Evolutionary conservation across 192 early-diverging fungal genomes (phyloP).

Genomic region (Coemansia sp.): DNA sequence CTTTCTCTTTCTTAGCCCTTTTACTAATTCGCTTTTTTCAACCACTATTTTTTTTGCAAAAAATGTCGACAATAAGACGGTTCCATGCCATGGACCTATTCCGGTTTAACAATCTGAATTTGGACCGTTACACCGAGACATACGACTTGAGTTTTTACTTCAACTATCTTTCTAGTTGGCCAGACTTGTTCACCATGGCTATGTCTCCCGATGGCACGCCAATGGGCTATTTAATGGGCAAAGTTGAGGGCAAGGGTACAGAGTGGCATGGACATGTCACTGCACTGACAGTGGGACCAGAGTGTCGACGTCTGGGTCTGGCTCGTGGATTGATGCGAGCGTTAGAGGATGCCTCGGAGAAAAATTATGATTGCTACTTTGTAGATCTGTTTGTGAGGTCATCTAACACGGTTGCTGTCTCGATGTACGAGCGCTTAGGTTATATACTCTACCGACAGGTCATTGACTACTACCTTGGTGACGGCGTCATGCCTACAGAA

Average conservation of each 20-base stretch:
- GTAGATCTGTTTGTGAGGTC: conserved; percentile 95
- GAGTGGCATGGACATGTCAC: conserved; percentile 99
- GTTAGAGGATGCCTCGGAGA: conserved; percentile 87
- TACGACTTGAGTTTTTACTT: conserved; percentile 95
- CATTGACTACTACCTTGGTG: conserved; percentile 77
- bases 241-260: conserved; percentile 84
- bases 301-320: conserved; percentile 88
- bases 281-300: conserved; percentile 93
- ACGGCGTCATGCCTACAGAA: conserved; percentile 66
- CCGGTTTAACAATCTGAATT: conserved; percentile 91
- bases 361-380: conserved; percentile 68
- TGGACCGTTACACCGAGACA: conserved; percentile 93
- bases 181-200: conserved; percentile 86
- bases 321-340: conserved; percentile 85
- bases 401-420: conserved; percentile 88
- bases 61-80: conserved; percentile 52
- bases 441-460: conserved; percentile 90
- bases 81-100: conserved; percentile 93
- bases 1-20: neutral
- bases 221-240: conserved; percentile 94
- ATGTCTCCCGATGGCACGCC: conserved; percentile 64
- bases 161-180: conserved; percentile 89
- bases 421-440: conserved; percentile 90
- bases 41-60: neutral
- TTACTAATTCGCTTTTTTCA: neutral